Base-by-base conservation (phyloP, 306 rosid species). In the Medicago ruthenica region DNA sequence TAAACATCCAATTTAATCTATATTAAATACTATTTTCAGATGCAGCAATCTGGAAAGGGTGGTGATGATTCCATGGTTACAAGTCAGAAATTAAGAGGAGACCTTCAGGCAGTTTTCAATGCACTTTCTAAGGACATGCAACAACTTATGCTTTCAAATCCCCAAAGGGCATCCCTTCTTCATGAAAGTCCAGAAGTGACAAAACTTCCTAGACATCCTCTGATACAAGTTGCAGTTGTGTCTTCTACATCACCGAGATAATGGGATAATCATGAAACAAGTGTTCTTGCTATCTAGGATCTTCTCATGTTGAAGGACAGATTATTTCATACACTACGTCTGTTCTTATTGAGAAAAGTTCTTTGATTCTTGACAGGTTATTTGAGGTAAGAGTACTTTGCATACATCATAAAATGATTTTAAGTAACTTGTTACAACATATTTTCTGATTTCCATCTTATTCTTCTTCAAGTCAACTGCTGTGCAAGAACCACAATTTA, bases 51-150 rank as follows among this genome's bases (percentile, higher is more conserved):
- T 59, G 81, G 81, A 70, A 78, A 47, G 62, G 50, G 34, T 36
- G 54, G 76, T n/a, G 41, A 45, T 70, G 81, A 69, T 78, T 78
- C 76, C 44, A 20, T 60, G 44, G 64, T 67, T 34, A 59, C 71
- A 50, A 13, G 53, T 70, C 76, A 70, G 31, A 78, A 78, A 47
- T 42, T 78, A 68, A 78, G 34, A 54, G 70, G 41, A 47, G 81
- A 78, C 76, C 81, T 78, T 60, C 63, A 60, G 70, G 76, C 76
- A 17, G 76, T 78, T 70, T 78, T 69, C 54, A 47, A 70, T 36
- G 81, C 70, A 22, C 81, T 78, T 47, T 9, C 81, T 20, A 78
- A 70, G 81, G 81, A 78, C 55, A 69, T 78, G 81, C 81, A 78
- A 48, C 71, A 69, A 47, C 3, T 78, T 8, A 59, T 78, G 81